Evolutionary conservation across 805 yeast genomes (phyloP).

Genomic region (Saccharomycopsis oosterbeekiorum): DNA sequence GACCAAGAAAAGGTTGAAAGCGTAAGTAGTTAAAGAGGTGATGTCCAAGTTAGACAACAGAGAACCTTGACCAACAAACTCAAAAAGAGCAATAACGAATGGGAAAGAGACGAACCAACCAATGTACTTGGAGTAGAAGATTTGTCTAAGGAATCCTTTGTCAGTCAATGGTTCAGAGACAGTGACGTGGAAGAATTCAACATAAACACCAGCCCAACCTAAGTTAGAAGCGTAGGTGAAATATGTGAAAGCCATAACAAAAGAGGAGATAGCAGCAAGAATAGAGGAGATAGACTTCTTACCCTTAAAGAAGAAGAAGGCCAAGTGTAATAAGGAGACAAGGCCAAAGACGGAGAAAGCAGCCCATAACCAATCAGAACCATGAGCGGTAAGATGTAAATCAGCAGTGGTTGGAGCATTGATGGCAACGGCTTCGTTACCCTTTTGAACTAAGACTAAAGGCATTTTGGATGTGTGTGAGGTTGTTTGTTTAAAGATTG

Average conservation of each 20-base stretch:
- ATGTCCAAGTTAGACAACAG: slow-evolving; percentile 23
- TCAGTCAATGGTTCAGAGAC: slow-evolving; percentile 22
- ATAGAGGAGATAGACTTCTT: slow-evolving; percentile 29
- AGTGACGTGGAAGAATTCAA: slow-evolving; percentile 40
- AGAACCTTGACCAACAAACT: slow-evolving; percentile 26
- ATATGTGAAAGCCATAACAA: slow-evolving; percentile 38
- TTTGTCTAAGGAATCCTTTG: slow-evolving; percentile 35
- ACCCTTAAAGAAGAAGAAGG: slow-evolving; percentile 25
- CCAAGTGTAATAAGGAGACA: slow-evolving; percentile 26
- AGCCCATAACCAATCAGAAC: slow-evolving; percentile 65
- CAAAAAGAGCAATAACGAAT: slow-evolving; percentile 27
- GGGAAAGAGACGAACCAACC: slow-evolving; percentile 54
- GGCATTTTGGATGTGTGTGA: slow-evolving; percentile 1
- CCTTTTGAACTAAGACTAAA: slow-evolving; percentile 6
- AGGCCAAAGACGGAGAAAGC: slow-evolving; percentile 40
- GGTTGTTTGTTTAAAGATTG: no score
- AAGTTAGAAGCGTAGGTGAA: slow-evolving; percentile 49
- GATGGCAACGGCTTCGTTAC: slow-evolving; percentile 28
- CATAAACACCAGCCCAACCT: slow-evolving; percentile 40
- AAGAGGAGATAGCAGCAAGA: slow-evolving; percentile 34
- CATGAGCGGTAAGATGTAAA: slow-evolving; percentile 43
- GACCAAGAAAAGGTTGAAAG: slow-evolving; percentile 34
- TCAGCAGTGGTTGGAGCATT: slow-evolving; percentile 39
- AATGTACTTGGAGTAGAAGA: slow-evolving; percentile 46
- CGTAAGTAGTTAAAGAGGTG: slow-evolving; percentile 29